Conservation (phyloP, 208 protist genomes). For the Crithidia bombi region DNA sequence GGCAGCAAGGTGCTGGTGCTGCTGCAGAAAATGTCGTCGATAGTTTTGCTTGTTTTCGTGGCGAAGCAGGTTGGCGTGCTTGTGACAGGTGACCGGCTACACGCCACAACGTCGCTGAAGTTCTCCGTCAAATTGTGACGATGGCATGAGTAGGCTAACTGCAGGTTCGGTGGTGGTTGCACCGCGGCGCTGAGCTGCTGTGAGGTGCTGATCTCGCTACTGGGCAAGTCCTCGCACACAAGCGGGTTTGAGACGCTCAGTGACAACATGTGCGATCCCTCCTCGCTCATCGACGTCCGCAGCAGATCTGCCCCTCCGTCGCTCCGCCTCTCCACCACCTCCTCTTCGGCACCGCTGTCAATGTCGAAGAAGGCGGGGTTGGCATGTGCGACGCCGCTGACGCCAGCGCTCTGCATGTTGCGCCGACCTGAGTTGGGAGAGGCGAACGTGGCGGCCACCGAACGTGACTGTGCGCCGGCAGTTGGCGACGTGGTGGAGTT, state of each 20-base stretch:
- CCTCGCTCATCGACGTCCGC: conserved; percentile 9
- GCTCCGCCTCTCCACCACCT: neutral
- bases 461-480: conserved; percentile 4
- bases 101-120: neutral
- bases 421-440: no score
- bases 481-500: conserved; percentile 19
- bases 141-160: conserved; percentile 7
- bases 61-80: conserved; percentile 8
- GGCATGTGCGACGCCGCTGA: neutral
- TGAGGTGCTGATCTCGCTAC: conserved; percentile 20
- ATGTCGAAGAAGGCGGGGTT: conserved; percentile 9
- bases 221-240: conserved; percentile 16
- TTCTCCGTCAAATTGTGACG: conserved; percentile 2
- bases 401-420: neutral
- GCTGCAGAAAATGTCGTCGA: conserved; percentile 11
- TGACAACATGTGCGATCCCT: conserved; percentile 11
- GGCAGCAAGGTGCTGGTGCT: conserved; percentile 18
- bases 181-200: conserved; percentile 16
- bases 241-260: conserved; percentile 19
- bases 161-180: conserved; percentile 16
- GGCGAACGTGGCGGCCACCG: conserved; percentile 12
- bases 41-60: neutral
- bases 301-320: neutral
- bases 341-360: conserved; percentile 15
- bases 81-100: conserved; percentile 1